Evolutionary conservation across 768 basidiomycete genomes (phyloP), one percentile per base, ranked within the genome.

Genomic region (Russula sp.): DNA sequence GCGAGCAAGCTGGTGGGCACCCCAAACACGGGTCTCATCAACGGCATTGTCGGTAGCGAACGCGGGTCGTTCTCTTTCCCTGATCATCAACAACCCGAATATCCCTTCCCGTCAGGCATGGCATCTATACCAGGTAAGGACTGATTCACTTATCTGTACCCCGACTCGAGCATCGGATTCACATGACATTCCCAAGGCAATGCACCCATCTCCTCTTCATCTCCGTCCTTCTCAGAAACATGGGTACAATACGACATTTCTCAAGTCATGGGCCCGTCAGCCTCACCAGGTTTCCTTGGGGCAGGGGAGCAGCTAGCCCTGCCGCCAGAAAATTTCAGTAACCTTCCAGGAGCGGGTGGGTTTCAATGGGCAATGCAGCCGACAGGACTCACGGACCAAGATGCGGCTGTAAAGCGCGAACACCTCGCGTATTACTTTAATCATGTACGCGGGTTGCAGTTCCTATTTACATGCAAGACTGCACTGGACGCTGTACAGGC

Each of bases 401-500:
- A 67, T n/a, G 62, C 52, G 3, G 57, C 53, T 22, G 60, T 62
- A 32, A 68, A 63, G 7, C 68, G 57, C 5, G 63, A 65, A 20
- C 68, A 67, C 66, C 82, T 89, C 58, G 76, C 85, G 69, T 88
- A 90, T 74, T 92, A 90, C 74, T 90, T 92, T 72, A 82, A 84
- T 58, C 80, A 86, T 64, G 86, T 91, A 65, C 83, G 84, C 24
- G 82, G 82, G 68, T 76, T 85, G 63, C 85, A 90, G 70, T 85
- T 83, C 68, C 78, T 84, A 46, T 89, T 90, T 71, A 80, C 84
- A 42, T 82, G 83, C 13, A 84, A 84, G 63, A 73, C 80, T 9
- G 79, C 88, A 58, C 83, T 85, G 34, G 84, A 87, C 58, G 78
- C 84, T 62, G 84, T 87, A 66, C 86, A 85, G 72, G 79, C 81